A percentile compares a stretch with the other conserved stretches of the same genome.
Evolutionary conservation across 306 rosid genomes (phyloP).

Genomic region (Hippophae gyantsensis): DNA sequence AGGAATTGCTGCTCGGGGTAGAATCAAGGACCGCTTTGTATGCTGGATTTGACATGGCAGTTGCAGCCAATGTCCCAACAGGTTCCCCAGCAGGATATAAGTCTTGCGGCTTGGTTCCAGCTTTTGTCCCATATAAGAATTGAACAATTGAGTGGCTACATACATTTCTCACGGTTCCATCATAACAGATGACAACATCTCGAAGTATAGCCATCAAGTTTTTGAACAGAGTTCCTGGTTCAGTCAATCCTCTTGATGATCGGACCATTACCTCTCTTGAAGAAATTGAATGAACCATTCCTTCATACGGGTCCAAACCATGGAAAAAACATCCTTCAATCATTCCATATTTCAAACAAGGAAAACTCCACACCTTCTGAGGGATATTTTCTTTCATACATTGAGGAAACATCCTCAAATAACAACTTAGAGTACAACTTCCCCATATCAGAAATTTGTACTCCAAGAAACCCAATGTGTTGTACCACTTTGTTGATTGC

Average conservation of each 20-base stretch:
- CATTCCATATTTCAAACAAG: constrained; percentile 77
- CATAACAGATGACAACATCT: constrained; percentile 81
- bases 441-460: constrained; percentile 71
- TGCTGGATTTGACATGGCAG: constrained; percentile 96
- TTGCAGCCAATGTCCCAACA: constrained; percentile 94
- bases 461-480: constrained; percentile 83
- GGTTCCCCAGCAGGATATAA: constrained; percentile 94
- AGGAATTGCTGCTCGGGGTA: constrained; percentile 78
- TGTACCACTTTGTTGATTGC: constrained; percentile 64
- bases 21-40: constrained; percentile 95
- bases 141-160: constrained; percentile 79
- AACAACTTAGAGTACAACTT: constrained; percentile 71
- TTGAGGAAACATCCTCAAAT: constrained; percentile 64
- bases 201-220: constrained; percentile 95
- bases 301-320: constrained; percentile 90
- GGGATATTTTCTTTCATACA: constrained; percentile 44
- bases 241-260: constrained; percentile 87
- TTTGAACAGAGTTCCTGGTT: constrained; percentile 87
- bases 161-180: constrained; percentile 84
- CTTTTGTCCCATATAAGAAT: constrained; percentile 57
- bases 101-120: constrained; percentile 30
- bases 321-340: constrained; percentile 62
- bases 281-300: constrained; percentile 80
- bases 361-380: constrained; percentile 44
- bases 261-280: constrained; percentile 77